phyloP scores from a whole-genome alignment of 805 yeast genomes.

The Blastobotrys parvus region DNA sequence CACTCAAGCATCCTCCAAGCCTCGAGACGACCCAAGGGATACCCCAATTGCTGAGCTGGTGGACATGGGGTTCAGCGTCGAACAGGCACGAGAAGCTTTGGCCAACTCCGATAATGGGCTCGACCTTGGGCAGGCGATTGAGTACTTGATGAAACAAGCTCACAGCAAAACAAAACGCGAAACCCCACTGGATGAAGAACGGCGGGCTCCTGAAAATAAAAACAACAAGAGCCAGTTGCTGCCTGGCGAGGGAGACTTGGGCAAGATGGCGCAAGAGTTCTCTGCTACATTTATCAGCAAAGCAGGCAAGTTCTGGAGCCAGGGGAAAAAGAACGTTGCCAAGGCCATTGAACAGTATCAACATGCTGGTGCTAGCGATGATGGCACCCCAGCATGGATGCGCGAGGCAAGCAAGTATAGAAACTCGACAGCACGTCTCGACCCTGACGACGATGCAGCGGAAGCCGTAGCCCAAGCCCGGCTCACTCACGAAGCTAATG shows the following conservation, averaged over 20 bases:
- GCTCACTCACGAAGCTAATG: constrained; percentile 3
- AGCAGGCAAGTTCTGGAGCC: constrained; percentile 50
- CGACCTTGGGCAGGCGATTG: constrained; percentile 58
- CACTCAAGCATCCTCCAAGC: neutral
- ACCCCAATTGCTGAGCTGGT: constrained; percentile 54
- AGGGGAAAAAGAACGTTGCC: constrained; percentile 52
- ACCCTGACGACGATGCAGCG: too few relatives aligned
- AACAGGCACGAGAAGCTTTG: constrained; percentile 53
- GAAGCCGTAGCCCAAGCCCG: neutral
- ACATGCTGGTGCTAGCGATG: constrained; percentile 24
- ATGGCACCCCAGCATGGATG: constrained; percentile 69
- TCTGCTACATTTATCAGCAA: constrained; percentile 49
- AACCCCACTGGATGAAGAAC: constrained; percentile 5
- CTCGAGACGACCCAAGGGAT: constrained; percentile 15
- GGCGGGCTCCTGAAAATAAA: neutral
- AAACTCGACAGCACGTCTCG: constrained; percentile 33
- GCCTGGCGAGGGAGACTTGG: constrained; percentile 25
- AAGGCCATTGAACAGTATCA: constrained; percentile 56
- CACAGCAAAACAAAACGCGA: constrained; percentile 33
- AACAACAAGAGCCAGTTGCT: constrained; percentile 8
- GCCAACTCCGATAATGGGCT: constrained; percentile 41
- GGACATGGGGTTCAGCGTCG: constrained; percentile 71
- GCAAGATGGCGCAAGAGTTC: constrained; percentile 40
- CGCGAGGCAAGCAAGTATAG: constrained; percentile 36
- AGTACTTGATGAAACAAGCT: constrained; percentile 53